Evolutionary conservation across 140 eudicot species (phyloP), one percentile per base, ranked within the genome.

Genomic region (Bidens hawaiensis): DNA sequence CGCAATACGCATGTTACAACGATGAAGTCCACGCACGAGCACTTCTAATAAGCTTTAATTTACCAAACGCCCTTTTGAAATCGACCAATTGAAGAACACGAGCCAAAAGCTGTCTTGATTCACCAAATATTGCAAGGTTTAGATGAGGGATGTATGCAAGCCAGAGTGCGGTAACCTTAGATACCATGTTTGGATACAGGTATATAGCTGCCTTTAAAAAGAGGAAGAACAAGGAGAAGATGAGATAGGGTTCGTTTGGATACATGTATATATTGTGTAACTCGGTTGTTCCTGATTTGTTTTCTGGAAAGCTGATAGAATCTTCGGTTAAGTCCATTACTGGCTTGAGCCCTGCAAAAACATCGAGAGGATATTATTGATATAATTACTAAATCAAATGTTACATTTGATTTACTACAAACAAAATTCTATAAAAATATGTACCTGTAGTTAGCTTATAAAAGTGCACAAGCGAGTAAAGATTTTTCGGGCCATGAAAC

Each of bases 21-120:
- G 97, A 85, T n/a, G 97, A 89, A n/a, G 95, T 83, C 97, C 97
- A 89, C 1, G 79, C 89, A 23, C 78, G 84, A 16, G 90, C 96
- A 51, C 76, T 84, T 73, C 90, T 73, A 18, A 73, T 71, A 2
- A 72, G 74, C 74, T 73, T 90, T 36, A 83, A 70, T 60, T 83
- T 83, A 70, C 57, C 66, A 72, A 80, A 77, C 31, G 78, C 76
- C 56, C 87, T 77, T 77, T 83, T 75, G 21, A 83, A 64, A 75
- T 83, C 90, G 15, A 76, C 61, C 46, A 86, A 0, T 4, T 83
- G 94, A 53, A 81, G 70, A 72, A 70, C 76, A 7, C 86, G 94
- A 26, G 74, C 87, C 63, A 90, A 18, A 52, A 90, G 78, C 64
- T 83, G 97, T 56, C 76, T 75, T 10, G 94, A 79, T 68, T 83